Conservation (phyloP, 2,329 filamentous ascomycete species). For the Aspergillus carbonarius region DNA sequence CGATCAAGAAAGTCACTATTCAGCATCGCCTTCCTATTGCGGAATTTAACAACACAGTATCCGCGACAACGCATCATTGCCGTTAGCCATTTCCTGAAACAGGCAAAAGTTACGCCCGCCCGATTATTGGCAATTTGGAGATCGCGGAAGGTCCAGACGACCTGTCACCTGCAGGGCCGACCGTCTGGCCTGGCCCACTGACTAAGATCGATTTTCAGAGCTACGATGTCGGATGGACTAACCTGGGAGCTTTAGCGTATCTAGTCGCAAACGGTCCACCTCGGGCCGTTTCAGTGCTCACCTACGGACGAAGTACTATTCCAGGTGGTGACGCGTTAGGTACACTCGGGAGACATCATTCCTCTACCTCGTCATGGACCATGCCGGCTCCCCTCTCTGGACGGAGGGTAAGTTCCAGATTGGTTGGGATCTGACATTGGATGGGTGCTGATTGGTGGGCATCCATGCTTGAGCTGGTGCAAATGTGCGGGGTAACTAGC, state of each 20-base stretch:
- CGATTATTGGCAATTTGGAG: background rate
- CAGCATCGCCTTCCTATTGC: background rate
- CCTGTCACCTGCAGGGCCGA: background rate
- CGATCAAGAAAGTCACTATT: background rate
- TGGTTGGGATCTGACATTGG: slow-evolving; percentile 9
- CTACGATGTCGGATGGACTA: background rate
- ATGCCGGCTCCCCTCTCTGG: background rate
- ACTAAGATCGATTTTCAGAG: slow-evolving; percentile 12
- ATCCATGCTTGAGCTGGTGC: background rate
- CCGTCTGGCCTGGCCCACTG: slow-evolving; percentile 16
- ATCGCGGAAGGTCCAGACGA: slow-evolving; percentile 3
- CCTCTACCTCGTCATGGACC: background rate
- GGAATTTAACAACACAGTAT: background rate
- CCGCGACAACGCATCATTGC: background rate
- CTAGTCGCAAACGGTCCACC: background rate
- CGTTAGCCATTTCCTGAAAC: background rate
- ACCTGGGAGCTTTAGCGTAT: background rate
- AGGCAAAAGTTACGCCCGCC: slow-evolving; percentile 7
- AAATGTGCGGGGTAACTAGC: slow-evolving; percentile 9
- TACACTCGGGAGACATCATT: background rate
- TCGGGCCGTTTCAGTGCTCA: background rate
- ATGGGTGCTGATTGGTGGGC: slow-evolving; percentile 4
- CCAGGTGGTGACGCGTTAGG: background rate
- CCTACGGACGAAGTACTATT: too few relatives aligned
- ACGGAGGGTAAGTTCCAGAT: background rate